Percentiles rank a stretch among this genome's conserved stretches.
These are phyloP conservation scores for Amanita phalloides DNA, from an alignment of 768 basidiomycete genomes.

Conservation along the genomic window DNA sequence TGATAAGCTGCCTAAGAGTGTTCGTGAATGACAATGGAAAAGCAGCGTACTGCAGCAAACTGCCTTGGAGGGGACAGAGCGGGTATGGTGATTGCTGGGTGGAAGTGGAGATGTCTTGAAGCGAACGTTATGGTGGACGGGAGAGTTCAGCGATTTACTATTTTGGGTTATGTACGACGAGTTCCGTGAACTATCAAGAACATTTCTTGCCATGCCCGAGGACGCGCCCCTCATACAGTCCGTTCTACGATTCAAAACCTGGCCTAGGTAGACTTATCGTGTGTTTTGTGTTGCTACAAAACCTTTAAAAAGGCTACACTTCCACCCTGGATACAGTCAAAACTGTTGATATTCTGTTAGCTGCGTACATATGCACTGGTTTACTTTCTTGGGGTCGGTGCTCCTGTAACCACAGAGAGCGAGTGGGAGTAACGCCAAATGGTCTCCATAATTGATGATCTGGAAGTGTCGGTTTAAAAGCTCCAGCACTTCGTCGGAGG, in stretches of 20 bases:
- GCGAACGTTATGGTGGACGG: slow-evolving; percentile 18
- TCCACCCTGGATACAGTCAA: slow-evolving; percentile 24
- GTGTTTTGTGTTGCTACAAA: no score
- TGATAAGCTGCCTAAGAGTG: no score
- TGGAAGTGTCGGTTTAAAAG: slow-evolving; percentile 40
- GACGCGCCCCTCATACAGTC: no score
- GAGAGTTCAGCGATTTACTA: no score
- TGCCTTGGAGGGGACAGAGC: slow-evolving; percentile 14
- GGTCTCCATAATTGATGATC: slow-evolving; percentile 56
- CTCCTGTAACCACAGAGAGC: slow-evolving; percentile 39
- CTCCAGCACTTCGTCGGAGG: slow-evolving; percentile 30
- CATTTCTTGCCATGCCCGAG: no score
- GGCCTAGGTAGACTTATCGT: no score
- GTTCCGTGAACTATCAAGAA: no score
- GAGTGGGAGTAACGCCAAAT: slow-evolving; percentile 36
- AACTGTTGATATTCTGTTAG: no score
- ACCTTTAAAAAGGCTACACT: slow-evolving; percentile 12
- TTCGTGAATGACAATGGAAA: slow-evolving; percentile 10
- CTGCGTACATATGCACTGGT: neutral
- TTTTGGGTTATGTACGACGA: no score
- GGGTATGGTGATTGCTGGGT: slow-evolving; percentile 30
- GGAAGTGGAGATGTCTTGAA: slow-evolving; percentile 16
- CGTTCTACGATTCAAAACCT: no score
- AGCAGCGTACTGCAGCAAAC: slow-evolving; percentile 11
- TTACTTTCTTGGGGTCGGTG: slow-evolving; percentile 24